Evolutionary conservation across 83 land plant genomes (phyloP).

Genomic region (Larix sibirica): DNA sequence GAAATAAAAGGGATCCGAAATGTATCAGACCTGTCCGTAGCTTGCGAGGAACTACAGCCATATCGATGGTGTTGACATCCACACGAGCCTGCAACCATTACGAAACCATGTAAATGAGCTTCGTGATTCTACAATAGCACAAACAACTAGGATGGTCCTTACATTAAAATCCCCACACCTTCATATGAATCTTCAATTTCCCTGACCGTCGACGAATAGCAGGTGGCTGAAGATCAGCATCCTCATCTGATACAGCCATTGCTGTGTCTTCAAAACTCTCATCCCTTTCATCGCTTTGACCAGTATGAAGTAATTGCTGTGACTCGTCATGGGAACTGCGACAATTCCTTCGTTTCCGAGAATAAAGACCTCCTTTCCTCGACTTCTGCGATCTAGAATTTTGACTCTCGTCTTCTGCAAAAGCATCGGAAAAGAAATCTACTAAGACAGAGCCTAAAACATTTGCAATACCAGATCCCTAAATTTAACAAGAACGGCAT

Average conservation of each 20-base stretch:
- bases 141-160: neutral
- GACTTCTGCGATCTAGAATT: neutral
- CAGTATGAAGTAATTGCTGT: neutral
- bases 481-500: neutral
- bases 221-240: slow-evolving; percentile 27
- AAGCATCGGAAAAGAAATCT: neutral
- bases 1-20: neutral
- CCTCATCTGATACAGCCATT: slow-evolving; percentile 19
- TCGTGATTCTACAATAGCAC: neutral
- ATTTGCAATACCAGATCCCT: neutral
- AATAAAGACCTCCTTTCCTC: neutral
- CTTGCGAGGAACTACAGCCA: slow-evolving; percentile 22
- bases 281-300: slow-evolving; percentile 19
- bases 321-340: slow-evolving; percentile 14
- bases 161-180: slow-evolving; percentile 5
- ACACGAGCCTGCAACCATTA: slow-evolving; percentile 2
- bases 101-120: neutral
- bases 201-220: neutral
- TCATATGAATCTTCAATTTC: slow-evolving; percentile 14
- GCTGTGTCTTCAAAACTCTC: slow-evolving; percentile 16
- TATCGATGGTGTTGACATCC: slow-evolving; percentile 12
- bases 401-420: slow-evolving; percentile 11
- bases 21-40: slow-evolving; percentile 21
- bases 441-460: neutral
- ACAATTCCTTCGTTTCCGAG: slow-evolving; percentile 23